Base-by-base conservation (phyloP, 108 stramenopile species). In the Nitzschia sp. region DNA sequence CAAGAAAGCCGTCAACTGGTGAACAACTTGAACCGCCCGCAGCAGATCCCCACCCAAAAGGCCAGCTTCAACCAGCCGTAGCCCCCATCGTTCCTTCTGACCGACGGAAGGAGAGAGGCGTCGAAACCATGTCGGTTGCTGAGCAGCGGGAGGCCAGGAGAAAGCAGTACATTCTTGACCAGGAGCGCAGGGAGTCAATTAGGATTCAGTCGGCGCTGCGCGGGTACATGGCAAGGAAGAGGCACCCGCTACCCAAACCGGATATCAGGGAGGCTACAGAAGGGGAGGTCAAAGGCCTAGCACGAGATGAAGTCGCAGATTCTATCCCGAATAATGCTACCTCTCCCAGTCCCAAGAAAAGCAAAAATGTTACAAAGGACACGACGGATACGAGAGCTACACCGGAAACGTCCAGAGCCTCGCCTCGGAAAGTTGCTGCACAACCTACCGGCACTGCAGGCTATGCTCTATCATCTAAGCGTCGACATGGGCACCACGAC, bases 201-300 rank as follows among this genome's bases (percentile, higher is more conserved):
- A 31, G 42, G 27, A 62, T 62, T 2, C 61, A 62, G 23, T 18
- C 61, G 0, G 36, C 9, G 13, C 23, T 46, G 2, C 61, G 61
- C 9, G 61, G 61, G 21, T 62, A 62, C 36, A 11, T 62, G 61
- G 25, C 11, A 26, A 31, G 61, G 2, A 62, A 45, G 27, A 62
- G 32, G 46, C 9, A 26, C 25, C 61, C 61, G 9, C 21, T 42
- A 23, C 61, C 61, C 15, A n/a, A 34, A 3, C n/a, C 2, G 26
- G 1, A 42, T 6, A 13, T 42, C 38, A 42, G 38, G 9, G 38
- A 59, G 29, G 58, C 2, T 15, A 55, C 27, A 15, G 58, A 59
- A 59, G 33, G 29, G n/a, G 1, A 59, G 1, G 27, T 29, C n/a
- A 1, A 2, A 55, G 19, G 25, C 3, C 21, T 27, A 54, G n/a